Percentiles rank a stretch among this genome's conserved stretches.
phyloP scores from a whole-genome alignment of 108 stramenopile genomes.

The Seminavis robusta region DNA sequence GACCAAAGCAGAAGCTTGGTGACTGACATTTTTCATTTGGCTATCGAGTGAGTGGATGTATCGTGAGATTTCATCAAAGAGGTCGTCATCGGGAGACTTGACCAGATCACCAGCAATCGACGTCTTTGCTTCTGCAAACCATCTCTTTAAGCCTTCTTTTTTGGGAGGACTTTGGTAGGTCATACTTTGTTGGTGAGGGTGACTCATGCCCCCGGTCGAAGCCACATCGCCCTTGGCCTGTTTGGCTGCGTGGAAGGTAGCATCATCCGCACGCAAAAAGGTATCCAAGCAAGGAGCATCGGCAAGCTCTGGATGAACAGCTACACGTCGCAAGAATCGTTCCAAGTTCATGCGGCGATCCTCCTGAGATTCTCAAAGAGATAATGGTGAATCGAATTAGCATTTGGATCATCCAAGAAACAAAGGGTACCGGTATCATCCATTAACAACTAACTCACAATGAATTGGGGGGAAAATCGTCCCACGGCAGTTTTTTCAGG shows the following conservation, averaged over 20 bases:
- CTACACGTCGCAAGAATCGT: slow-evolving; percentile 84
- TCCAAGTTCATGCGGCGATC: slow-evolving; percentile 82
- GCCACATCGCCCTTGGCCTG: slow-evolving; percentile 41
- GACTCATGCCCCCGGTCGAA: slow-evolving; percentile 8
- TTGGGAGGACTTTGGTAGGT: slow-evolving; percentile 31
- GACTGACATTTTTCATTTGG: slow-evolving; percentile 91
- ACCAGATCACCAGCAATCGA: slow-evolving; percentile 77
- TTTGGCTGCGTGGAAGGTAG: slow-evolving; percentile 75
- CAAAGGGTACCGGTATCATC: no score
- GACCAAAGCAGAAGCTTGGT: slow-evolving; percentile 87
- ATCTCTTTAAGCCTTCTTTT: slow-evolving; percentile 76
- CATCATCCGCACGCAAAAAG: slow-evolving; percentile 91
- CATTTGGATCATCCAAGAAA: no score
- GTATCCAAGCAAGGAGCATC: slow-evolving; percentile 74
- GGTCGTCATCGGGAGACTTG: slow-evolving; percentile 82
- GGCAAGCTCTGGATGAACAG: slow-evolving; percentile 85
- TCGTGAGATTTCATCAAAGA: slow-evolving; percentile 89
- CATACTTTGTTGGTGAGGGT: slow-evolving; percentile 8
- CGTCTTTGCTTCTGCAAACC: slow-evolving; percentile 88
- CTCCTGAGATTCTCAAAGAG: slow-evolving; percentile 70
- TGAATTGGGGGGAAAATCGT: slow-evolving; percentile 85
- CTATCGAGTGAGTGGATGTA: slow-evolving; percentile 86
- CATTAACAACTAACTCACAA: background rate
- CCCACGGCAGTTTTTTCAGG: slow-evolving; percentile 95
- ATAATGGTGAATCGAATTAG: background rate